A percentile compares a stretch with the other conserved stretches of the same genome.
Conservation (phyloP, 1,139 yeast species). For the Saccharomycopsis hybrid region DNA sequence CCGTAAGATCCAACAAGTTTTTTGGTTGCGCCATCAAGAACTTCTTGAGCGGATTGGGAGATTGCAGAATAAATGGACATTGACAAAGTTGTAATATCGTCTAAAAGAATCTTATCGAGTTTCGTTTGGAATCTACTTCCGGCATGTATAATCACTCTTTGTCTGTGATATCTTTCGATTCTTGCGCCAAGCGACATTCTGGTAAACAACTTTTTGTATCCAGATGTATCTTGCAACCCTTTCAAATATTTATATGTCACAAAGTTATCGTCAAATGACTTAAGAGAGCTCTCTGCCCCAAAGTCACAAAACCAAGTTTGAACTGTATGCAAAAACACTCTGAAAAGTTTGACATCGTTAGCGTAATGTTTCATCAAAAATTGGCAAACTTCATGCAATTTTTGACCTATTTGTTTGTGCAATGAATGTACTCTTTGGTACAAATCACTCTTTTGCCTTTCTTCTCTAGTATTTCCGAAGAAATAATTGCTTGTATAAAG, state of each 20-base stretch:
- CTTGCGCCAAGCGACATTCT: slow-evolving; percentile 73
- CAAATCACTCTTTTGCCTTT: slow-evolving; percentile 44
- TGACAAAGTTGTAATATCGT: slow-evolving; percentile 62
- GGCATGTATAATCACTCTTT: slow-evolving; percentile 67
- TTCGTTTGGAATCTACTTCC: slow-evolving; percentile 69
- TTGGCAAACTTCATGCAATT: slow-evolving; percentile 54
- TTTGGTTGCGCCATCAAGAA: slow-evolving; percentile 65
- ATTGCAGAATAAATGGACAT: slow-evolving; percentile 69
- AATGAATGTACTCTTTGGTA: slow-evolving; percentile 58
- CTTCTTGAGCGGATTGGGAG: slow-evolving; percentile 63
- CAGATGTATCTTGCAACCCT: slow-evolving; percentile 40
- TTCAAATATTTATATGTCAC: slow-evolving; percentile 42
- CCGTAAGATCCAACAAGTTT: slow-evolving; percentile 66
- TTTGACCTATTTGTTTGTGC: slow-evolving; percentile 57
- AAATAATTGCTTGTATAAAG: slow-evolving; percentile 53
- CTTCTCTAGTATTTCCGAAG: slow-evolving; percentile 35
- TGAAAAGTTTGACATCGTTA: slow-evolving; percentile 66
- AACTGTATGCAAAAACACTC: slow-evolving; percentile 57
- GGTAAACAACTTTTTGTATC: slow-evolving; percentile 66
- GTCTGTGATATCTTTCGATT: slow-evolving; percentile 70
- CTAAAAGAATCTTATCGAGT: slow-evolving; percentile 56
- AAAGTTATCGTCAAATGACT: slow-evolving; percentile 42
- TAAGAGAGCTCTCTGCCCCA: slow-evolving; percentile 66
- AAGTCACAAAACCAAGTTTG: slow-evolving; percentile 83
- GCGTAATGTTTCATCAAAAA: slow-evolving; percentile 46